Percentiles rank a stretch among this genome's conserved stretches.
These are phyloP conservation scores for Gnomoniopsis sp. DNA, from an alignment of 2,329 filamentous ascomycete genomes.

Conservation along the genomic window DNA sequence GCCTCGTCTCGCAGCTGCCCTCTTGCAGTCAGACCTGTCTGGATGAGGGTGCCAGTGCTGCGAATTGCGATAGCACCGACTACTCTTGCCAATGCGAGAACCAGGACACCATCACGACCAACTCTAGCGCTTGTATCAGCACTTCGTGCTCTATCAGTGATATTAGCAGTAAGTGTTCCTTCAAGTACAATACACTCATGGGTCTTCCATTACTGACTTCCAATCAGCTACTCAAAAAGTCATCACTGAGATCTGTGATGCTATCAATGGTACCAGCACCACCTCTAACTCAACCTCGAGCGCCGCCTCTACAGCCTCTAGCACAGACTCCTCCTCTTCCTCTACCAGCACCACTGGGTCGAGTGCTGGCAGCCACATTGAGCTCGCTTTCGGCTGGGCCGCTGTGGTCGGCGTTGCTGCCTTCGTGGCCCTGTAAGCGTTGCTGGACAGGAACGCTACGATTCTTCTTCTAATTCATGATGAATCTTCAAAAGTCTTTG, in stretches of 20 bases:
- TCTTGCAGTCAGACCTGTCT: constrained; percentile 14
- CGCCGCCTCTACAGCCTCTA: neutral
- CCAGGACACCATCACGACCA: constrained; percentile 4
- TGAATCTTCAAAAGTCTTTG: neutral
- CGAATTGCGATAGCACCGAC: constrained; percentile 11
- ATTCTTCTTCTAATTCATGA: neutral
- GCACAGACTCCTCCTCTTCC: constrained; percentile 1
- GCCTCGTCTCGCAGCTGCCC: constrained; percentile 14
- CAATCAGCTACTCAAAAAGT: constrained; percentile 10
- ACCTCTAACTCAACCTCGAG: neutral
- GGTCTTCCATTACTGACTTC: neutral
- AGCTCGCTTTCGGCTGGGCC: constrained; percentile 15
- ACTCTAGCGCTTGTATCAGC: constrained; percentile 6
- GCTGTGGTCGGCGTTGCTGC: constrained; percentile 10
- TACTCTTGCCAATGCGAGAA: constrained; percentile 16
- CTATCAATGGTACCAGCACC: constrained; percentile 1
- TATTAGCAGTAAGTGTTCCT: constrained; percentile 12
- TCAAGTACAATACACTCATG: neutral
- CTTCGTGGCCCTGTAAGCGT: constrained; percentile 4
- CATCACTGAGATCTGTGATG: constrained; percentile 10
- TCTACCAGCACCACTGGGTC: constrained; percentile 4
- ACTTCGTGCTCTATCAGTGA: constrained; percentile 11
- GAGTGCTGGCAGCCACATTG: constrained; percentile 7
- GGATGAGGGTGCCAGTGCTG: constrained; percentile 5
- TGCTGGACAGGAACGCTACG: neutral